Base-by-base conservation (phyloP, 2,329 filamentous ascomycete genomes). In the Exophiala mesophila region DNA sequence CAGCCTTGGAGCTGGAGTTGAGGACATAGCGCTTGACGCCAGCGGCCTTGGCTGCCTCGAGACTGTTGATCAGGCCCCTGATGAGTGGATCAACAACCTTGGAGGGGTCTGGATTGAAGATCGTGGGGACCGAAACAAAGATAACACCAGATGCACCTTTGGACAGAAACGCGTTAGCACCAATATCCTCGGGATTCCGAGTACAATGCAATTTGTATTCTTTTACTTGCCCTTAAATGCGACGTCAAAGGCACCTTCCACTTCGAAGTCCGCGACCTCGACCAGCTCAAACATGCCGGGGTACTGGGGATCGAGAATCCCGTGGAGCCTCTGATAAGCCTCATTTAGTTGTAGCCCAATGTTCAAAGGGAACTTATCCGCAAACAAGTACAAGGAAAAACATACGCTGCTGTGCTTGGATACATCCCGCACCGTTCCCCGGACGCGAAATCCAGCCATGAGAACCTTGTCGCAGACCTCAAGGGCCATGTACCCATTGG, bases 401-500 rank as follows among this genome's bases (percentile, higher is more conserved):
- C n/a, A n/a, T n/a, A 15, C 28, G 28, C n/a, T 30, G 28, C 16
- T 30, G 4, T 30, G 5, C 28, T n/a, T n/a, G n/a, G n/a, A n/a
- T 15, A 34, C 17, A 17, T 34, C 18, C 19, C 31, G 31, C 15
- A 34, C 31, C 12, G 31, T 34, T 13, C 31, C 31, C 12, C 31
- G n/a, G n/a, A 34, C 31, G 12, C 31, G 31, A 34, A 15, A 34
- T 13, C 31, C 31, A 15, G 31, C 31, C 19, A 15, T n/a, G n/a
- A 34, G 31, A 3, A 34, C 12, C 19, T 34, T 34, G n/a, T 34
- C 31, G 19, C 31, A 34, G 13, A 17, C 19, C 19, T 34, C 31
- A 5, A 34, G 12, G 31, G n/a, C 31, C 31, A 34, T 34, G 10
- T 34, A 34, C n/a, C 31, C 31, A 34, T 34, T 34, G n/a, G 31